These are phyloP conservation scores for Cystobasidiopsis lactophilus DNA, from an alignment of 768 basidiomycete species.

Conservation along the genomic window DNA sequence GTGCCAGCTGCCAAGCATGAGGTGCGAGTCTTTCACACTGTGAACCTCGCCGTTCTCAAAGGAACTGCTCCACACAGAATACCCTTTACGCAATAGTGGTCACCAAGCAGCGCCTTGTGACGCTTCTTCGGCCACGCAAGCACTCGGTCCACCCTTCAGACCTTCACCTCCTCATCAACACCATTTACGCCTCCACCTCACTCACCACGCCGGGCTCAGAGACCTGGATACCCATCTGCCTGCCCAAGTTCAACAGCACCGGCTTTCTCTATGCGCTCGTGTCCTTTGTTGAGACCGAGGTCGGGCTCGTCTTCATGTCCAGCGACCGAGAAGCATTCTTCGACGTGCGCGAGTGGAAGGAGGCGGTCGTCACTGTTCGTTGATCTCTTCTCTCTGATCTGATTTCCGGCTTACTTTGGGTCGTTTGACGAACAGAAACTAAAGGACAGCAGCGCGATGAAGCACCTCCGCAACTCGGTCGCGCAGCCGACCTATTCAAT, in stretches of 20 bases:
- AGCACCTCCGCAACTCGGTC: constrained; percentile 36
- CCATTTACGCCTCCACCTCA: constrained; percentile 52
- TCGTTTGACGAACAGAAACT: neutral
- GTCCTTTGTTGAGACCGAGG: constrained; percentile 21
- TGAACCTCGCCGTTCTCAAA: neutral
- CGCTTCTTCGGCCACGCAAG: constrained; percentile 67
- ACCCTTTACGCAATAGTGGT: constrained; percentile 78
- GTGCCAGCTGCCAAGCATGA: constrained; percentile 47
- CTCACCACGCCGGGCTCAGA: constrained; percentile 45
- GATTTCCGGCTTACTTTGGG: no score
- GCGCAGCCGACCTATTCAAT: constrained; percentile 38
- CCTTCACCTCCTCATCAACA: constrained; percentile 51
- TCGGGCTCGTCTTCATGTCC: constrained; percentile 59
- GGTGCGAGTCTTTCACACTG: neutral
- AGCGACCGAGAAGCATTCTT: constrained; percentile 61
- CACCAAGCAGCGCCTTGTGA: constrained; percentile 52
- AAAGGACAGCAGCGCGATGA: neutral
- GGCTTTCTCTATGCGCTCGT: constrained; percentile 85
- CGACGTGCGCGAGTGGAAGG: constrained; percentile 53
- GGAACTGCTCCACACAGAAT: constrained; percentile 38
- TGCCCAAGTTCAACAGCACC: constrained; percentile 75
- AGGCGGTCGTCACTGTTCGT: constrained; percentile 28
- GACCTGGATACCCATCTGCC: constrained; percentile 83
- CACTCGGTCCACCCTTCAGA: constrained; percentile 75
- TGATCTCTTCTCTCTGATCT: neutral